A percentile compares a stretch with the other conserved stretches of the same genome.
Evolutionary conservation across 306 rosid species (phyloP).

Genomic region (Prunus kanzakura): DNA sequence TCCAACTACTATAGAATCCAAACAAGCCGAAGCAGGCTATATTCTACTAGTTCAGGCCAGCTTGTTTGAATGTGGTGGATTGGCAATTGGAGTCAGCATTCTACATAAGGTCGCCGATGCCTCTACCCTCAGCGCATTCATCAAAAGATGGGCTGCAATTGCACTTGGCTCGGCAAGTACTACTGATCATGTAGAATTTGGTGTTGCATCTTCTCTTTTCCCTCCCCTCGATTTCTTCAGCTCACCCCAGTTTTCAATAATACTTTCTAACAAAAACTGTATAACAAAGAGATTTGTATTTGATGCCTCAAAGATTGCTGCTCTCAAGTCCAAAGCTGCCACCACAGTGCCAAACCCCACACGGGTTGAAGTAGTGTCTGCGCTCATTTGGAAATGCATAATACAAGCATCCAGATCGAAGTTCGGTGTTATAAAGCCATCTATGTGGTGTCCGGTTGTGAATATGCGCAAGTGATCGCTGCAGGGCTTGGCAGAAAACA

Average conservation of each 20-base stretch:
- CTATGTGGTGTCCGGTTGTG: not conserved
- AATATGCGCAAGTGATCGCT: not conserved
- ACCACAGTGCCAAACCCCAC: constrained; percentile 13
- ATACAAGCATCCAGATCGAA: constrained; percentile 10
- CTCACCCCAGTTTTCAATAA: not conserved
- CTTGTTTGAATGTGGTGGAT: constrained; percentile 48
- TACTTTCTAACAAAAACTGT: not conserved
- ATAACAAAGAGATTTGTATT: constrained; percentile 18
- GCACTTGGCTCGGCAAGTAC: not conserved
- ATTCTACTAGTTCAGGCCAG: constrained; percentile 39
- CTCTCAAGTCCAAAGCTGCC: constrained; percentile 4
- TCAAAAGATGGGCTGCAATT: constrained; percentile 37
- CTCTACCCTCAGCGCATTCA: constrained; percentile 32
- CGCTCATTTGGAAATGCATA: constrained; percentile 13
- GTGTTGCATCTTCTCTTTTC: not conserved
- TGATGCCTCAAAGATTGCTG: constrained; percentile 14
- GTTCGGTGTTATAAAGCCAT: not conserved
- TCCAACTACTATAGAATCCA: constrained; percentile 9
- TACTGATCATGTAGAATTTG: constrained; percentile 6
- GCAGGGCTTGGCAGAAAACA: not conserved
- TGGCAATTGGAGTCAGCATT: constrained; percentile 39
- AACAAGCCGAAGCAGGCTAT: not conserved
- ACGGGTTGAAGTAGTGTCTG: constrained; percentile 18
- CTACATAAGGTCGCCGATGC: constrained; percentile 51
- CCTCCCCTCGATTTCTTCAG: constrained; percentile 5